Evolutionary conservation across 2,329 filamentous ascomycete species (phyloP), one percentile per base, ranked within the genome.

Genomic region (Penicillium sp.): DNA sequence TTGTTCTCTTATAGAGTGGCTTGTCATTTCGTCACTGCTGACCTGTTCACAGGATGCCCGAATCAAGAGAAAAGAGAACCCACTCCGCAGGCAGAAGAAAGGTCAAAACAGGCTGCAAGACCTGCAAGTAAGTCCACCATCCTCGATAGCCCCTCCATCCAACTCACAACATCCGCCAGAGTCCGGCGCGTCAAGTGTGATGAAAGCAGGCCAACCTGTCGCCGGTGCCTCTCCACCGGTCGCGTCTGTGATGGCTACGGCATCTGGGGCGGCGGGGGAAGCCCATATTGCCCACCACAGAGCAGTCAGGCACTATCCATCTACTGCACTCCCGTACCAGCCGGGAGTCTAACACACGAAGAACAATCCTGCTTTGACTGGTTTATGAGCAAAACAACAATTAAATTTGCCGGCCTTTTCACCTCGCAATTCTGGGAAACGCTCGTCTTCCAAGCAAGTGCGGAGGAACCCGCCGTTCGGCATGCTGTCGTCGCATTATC

Each of bases 201-300:
- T 42, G 73, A 77, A 54, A 56, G 55, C 4, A 63, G 64, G 20
- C 73, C 73, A 9, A 66, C 65, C 17, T 75, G 73, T 49, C 56
- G 58, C 24, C 64, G 67, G 13, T 76, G 73, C 50, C 47, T 62
- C 8, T 68, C 63, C 10, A 70, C 70, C 2, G 68, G 70, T 5
- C 68, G 71, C 6, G 54, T 61, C 3, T 76, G 73, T 46, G 61
- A 77, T 44, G 75, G 76, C 12, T 78, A 77, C 53, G 75, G 73
- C 0, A 64, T 77, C 33, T 73, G 71, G 71, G 71, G 72, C 20
- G 69, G 72, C 3, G 69, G 67, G 8, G 70, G 71, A 3, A 67
- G 59, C 30, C 56, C 51, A 12, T 62, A 63, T 37, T 49, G 47
- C 7, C 24, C 24, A 12, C 49, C 56, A n/a, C 42, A 63, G 58